These are phyloP conservation scores for Nannizziopsis arthrosporioides DNA, from an alignment of 2,329 filamentous ascomycete genomes.

Conservation along the genomic window DNA sequence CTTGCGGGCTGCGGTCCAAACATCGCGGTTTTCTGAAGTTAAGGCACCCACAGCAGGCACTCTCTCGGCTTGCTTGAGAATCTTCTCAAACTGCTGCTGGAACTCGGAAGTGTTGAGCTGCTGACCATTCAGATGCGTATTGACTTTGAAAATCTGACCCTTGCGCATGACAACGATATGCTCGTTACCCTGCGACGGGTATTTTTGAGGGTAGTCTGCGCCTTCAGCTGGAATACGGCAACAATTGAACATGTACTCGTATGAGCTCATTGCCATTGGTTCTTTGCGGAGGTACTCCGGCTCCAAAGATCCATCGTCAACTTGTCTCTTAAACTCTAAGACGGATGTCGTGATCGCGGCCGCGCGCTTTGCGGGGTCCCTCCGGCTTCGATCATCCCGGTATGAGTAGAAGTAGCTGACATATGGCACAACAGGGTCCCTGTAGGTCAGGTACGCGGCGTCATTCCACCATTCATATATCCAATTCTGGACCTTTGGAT, in stretches of 20 bases:
- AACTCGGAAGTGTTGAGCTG: constrained; percentile 82
- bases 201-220: constrained; percentile 74
- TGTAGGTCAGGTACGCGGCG: constrained; percentile 79
- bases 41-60: constrained; percentile 67
- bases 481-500: constrained; percentile 84
- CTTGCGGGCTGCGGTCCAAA: constrained; percentile 76
- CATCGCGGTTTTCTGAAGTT: constrained; percentile 84
- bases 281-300: constrained; percentile 98
- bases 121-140: constrained; percentile 66
- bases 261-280: constrained; percentile 96
- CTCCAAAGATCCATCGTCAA: constrained; percentile 71
- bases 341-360: constrained; percentile 77
- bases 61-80: constrained; percentile 67
- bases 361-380: constrained; percentile 82
- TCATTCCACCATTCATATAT: constrained; percentile 98
- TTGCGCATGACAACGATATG: constrained; percentile 85
- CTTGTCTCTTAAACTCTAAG: constrained; percentile 88
- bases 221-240: constrained; percentile 73
- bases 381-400: constrained; percentile 76
- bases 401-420: constrained; percentile 99
- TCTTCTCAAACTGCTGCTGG: constrained; percentile 72
- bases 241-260: constrained; percentile 98
- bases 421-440: constrained; percentile 92
- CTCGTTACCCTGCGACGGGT: constrained; percentile 59
- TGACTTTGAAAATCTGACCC: constrained; percentile 94